Evolutionary conservation across 805 yeast species (phyloP).

Genomic region (Lipomyces anomalus): DNA sequence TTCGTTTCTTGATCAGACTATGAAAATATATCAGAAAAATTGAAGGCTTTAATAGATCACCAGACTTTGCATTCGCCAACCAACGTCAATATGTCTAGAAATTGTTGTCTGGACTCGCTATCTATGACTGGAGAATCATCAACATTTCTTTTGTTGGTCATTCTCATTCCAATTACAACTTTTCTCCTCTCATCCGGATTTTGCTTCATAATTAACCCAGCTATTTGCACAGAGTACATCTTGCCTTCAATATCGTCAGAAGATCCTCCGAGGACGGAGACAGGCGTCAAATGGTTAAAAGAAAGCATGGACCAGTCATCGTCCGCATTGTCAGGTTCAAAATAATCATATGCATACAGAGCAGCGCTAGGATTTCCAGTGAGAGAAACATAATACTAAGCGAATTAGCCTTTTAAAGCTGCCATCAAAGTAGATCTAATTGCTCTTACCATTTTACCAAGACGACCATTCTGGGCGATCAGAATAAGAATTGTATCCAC

Average conservation of each 20-base stretch:
- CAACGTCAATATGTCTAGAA: conserved; percentile 15
- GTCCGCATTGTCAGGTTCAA: conserved; percentile 5
- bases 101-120: conserved; percentile 1
- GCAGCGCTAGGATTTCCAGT: conserved; percentile 7
- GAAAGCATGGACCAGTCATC: conserved; percentile 19
- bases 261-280: conserved; percentile 13
- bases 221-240: conserved; percentile 20
- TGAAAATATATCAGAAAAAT: too few species aligned
- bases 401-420: background rate
- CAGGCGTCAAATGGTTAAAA: conserved; percentile 15
- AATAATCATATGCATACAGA: conserved; percentile 8
- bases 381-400: conserved; percentile 18
- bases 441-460: conserved; percentile 20
- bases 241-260: conserved; percentile 17
- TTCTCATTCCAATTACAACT: conserved; percentile 14
- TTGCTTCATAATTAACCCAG: conserved; percentile 16
- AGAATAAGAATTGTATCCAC: conserved; percentile 20
- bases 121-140: background rate
- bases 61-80: conserved; percentile 15
- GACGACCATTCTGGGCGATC: conserved; percentile 12
- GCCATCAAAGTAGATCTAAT: background rate
- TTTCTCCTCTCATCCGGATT: conserved; percentile 18
- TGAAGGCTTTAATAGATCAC: too few species aligned
- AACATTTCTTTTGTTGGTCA: background rate
- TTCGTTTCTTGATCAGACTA: too few species aligned